Base-by-base conservation (phyloP, 116 monocot genomes). In the Dioscorea cayenensis region DNA sequence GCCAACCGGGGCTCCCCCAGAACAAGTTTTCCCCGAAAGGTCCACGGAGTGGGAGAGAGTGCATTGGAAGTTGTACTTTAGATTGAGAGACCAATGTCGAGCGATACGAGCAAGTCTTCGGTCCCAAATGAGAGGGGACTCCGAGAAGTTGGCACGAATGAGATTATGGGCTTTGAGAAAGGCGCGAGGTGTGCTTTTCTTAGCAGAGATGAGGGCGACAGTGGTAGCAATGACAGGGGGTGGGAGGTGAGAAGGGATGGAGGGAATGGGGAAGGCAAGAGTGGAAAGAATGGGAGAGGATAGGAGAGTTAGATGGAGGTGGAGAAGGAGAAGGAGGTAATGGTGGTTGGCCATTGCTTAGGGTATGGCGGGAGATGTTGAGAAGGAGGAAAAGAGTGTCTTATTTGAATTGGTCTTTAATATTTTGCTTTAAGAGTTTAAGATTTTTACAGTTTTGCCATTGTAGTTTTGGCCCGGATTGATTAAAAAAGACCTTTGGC, bases 151-250 rank as follows among this genome's bases (percentile, higher is more conserved):
- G 2, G 49, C 21, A 1, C 90, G 73, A 11, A 79, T 25, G 19
- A 14, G 7, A 81, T 90, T 90, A 82, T 90, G 90, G 27, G 67
- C 63, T 3, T 49, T 5, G 10, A 90, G 50, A 79, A 86, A 90
- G 64, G 82, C 82, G 29, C 61, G 32, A 0, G 79, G 18, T 14
- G 60, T 65, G 59, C 59, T 17, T 16, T 0, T 59, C 17, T 17
- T 11, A 16, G 19, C 59, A 16, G 59, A n/a, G 6, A 21, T 17
- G 7, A 5, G 17, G 16, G 59, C 21, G 19, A 2, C n/a, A 16
- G 59, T 59, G 17, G 3, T 16, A 16, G 59, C 19, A 16, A 43
- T 43, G 8, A 43, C 0, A 43, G 43, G 43, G 12, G 5, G 6
- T 43, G 43, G 43, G 43, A 43, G 43, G 43, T 43, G 43, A 8